Percentiles rank a stretch among this genome's conserved stretches.
Conservation (phyloP, 768 basidiomycete genomes). For the Macrolepiota fuliginosa region DNA sequence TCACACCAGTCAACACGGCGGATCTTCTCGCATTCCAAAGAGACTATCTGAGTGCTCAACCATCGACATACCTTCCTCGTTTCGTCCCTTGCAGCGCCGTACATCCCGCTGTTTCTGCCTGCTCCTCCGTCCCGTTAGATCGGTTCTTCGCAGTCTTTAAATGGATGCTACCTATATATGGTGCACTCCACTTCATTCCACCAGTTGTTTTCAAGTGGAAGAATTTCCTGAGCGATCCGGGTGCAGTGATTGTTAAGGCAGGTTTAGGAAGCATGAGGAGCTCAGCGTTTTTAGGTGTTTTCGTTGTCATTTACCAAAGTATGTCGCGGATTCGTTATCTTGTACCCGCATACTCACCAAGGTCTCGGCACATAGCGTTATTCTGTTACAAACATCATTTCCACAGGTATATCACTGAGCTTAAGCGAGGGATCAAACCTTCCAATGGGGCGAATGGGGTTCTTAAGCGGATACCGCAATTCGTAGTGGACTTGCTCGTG, state of each 20-base stretch:
- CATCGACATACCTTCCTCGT: slow-evolving; percentile 10
- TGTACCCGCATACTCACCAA: slow-evolving; percentile 20
- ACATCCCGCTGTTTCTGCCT: slow-evolving; percentile 71
- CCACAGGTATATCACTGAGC: slow-evolving; percentile 41
- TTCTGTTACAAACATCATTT: slow-evolving; percentile 68
- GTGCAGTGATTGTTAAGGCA: slow-evolving; percentile 61
- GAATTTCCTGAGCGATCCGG: slow-evolving; percentile 63
- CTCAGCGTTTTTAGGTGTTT: slow-evolving; percentile 82
- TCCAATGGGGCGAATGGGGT: slow-evolving; percentile 27
- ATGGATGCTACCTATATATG: slow-evolving; percentile 84
- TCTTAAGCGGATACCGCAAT: slow-evolving; percentile 39
- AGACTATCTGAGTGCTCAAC: slow-evolving; percentile 29
- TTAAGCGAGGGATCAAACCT: slow-evolving; percentile 16
- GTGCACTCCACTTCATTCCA: slow-evolving; percentile 88
- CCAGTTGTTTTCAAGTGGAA: slow-evolving; percentile 78
- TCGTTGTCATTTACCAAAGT: slow-evolving; percentile 84
- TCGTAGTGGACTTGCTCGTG: slow-evolving; percentile 53
- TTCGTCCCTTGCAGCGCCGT: slow-evolving; percentile 69
- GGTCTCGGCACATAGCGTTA: slow-evolving; percentile 29
- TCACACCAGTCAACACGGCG: slow-evolving; percentile 48
- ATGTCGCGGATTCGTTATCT: slow-evolving; percentile 19
- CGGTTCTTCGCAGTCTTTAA: slow-evolving; percentile 80
- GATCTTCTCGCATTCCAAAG: slow-evolving; percentile 44
- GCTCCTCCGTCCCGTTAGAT: slow-evolving; percentile 55
- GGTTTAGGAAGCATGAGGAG: slow-evolving; percentile 75